Percentiles rank a stretch among this genome's conserved stretches.
Evolutionary conservation across 257 asterid species (phyloP).

Genomic region (Scutellaria barbata): DNA sequence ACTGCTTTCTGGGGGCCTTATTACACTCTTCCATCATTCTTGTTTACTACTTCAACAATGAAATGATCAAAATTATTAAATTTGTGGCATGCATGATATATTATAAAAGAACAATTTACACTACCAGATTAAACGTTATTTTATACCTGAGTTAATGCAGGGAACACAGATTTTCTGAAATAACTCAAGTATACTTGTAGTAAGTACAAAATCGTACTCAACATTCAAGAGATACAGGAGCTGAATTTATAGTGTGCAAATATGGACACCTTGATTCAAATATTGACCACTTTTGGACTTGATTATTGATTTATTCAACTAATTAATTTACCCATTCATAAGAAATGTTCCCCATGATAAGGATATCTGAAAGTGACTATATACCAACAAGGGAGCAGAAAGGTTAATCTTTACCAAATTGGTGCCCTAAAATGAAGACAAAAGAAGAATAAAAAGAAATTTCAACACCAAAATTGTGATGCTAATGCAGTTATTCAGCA

Average conservation of each 20-base stretch:
- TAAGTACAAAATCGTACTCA: background rate
- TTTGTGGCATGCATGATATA: too few relatives aligned
- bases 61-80: background rate
- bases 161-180: too few relatives aligned
- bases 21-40: slow-evolving; percentile 5
- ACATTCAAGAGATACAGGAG: background rate
- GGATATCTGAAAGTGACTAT: slow-evolving; percentile 32
- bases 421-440: slow-evolving; percentile 28
- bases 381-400: slow-evolving; percentile 33
- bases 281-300: slow-evolving; percentile 24
- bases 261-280: background rate
- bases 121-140: too few relatives aligned
- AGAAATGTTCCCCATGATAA: slow-evolving; percentile 34
- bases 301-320: background rate
- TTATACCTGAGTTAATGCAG: too few relatives aligned
- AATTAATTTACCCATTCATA: background rate
- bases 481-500: background rate
- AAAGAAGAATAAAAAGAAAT: background rate
- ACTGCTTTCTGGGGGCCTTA: slow-evolving; percentile 21
- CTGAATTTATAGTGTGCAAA: slow-evolving; percentile 1
- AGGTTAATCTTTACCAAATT: background rate
- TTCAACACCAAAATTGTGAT: background rate
- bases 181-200: background rate
- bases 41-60: slow-evolving; percentile 1
- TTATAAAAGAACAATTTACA: too few relatives aligned